These are phyloP conservation scores for Davidsoniella australis DNA, from an alignment of 2,329 filamentous ascomycete species.

Conservation along the genomic window DNA sequence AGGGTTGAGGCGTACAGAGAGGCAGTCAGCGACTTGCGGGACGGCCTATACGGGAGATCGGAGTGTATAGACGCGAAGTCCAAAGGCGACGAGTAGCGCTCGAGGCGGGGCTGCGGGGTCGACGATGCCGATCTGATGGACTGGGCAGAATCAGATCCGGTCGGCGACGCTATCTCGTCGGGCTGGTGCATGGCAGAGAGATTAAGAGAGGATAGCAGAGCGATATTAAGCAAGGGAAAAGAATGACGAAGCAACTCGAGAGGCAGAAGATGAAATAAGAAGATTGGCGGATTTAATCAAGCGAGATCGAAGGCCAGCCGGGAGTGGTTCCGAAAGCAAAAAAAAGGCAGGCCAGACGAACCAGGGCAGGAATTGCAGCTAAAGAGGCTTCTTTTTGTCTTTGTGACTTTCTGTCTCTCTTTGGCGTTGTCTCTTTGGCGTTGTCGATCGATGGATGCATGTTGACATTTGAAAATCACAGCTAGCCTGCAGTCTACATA, in stretches of 20 bases:
- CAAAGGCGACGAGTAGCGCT: conserved; percentile 11
- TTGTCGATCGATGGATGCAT: too few species aligned
- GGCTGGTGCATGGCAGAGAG: conserved; percentile 37
- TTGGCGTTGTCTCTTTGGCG: too few species aligned
- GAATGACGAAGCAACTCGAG: not conserved
- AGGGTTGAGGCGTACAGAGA: conserved; percentile 47
- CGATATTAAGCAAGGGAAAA: not conserved
- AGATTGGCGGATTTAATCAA: not conserved
- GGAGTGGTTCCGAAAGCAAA: not conserved
- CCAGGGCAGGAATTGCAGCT: too few species aligned
- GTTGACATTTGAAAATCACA: too few species aligned
- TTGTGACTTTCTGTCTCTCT: too few species aligned
- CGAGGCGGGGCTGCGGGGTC: conserved; percentile 31
- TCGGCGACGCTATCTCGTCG: conserved; percentile 43
- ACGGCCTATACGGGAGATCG: conserved; percentile 14
- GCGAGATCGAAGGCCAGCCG: not conserved
- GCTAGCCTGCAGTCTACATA: too few species aligned
- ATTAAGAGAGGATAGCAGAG: conserved; percentile 3
- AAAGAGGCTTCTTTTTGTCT: too few species aligned
- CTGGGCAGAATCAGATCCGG: conserved; percentile 42
- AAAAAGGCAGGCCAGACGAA: too few species aligned
- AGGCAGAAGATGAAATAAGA: not conserved
- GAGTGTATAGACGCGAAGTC: conserved; percentile 7
- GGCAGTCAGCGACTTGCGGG: conserved; percentile 38
- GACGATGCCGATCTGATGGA: conserved; percentile 51